These are phyloP conservation scores for Citrus inodora DNA, from an alignment of 345 rosid species.

Conservation along the genomic window DNA sequence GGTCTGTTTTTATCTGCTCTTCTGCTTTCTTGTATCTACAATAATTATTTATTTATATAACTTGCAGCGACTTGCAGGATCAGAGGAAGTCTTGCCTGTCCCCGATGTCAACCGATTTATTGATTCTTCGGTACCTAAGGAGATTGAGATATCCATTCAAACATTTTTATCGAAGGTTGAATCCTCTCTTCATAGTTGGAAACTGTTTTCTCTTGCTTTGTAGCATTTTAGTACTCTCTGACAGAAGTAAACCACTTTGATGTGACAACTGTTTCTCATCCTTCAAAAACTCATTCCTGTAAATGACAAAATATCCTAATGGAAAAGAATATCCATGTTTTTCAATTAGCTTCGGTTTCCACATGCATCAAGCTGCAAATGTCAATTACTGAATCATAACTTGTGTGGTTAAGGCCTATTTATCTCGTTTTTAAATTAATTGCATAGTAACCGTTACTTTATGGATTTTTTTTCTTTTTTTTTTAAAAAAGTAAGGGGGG, in stretches of 20 bases:
- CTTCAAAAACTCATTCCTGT: neutral
- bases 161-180: slow-evolving; percentile 53
- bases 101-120: slow-evolving; percentile 40
- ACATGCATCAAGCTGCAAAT: neutral
- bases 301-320: neutral
- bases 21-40: slow-evolving; percentile 11
- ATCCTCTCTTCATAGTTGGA: neutral
- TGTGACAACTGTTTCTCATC: neutral
- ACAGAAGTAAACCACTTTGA: neutral
- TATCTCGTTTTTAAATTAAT: neutral
- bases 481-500: too few species aligned
- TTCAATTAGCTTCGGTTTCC: neutral
- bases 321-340: neutral
- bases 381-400: neutral
- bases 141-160: slow-evolving; percentile 56
- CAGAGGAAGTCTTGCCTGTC: slow-evolving; percentile 67
- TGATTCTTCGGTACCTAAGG: slow-evolving; percentile 47
- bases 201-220: neutral
- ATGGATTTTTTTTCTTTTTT: neutral
- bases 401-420: neutral
- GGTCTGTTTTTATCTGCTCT: neutral
- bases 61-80: slow-evolving; percentile 77
- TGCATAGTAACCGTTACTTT: neutral
- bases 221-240: neutral
- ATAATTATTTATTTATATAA: slow-evolving; percentile 20